Conservation (phyloP, 2,329 filamentous ascomycete species). For the Stagonosporopsis cucurbitacearum region DNA sequence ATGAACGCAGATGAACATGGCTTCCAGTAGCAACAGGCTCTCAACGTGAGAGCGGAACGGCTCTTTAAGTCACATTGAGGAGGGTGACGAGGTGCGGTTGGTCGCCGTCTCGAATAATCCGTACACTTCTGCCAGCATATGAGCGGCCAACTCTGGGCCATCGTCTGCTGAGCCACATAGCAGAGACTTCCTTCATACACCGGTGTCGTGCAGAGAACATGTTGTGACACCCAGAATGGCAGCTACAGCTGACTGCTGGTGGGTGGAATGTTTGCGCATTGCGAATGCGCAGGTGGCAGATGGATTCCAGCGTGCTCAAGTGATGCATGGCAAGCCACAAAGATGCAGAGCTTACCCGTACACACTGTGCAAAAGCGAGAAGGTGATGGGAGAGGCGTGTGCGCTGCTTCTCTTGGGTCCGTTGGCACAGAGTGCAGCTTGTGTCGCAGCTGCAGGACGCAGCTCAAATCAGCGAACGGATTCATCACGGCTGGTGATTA, state of each 20-base stretch:
- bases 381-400: background rate
- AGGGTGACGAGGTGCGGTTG: background rate
- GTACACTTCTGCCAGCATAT: background rate
- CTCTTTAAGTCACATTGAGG: slow-evolving; percentile 5
- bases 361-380: background rate
- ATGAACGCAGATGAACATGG: background rate
- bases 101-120: slow-evolving; percentile 1
- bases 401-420: slow-evolving; percentile 3
- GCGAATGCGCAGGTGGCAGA: slow-evolving; percentile 4
- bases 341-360: slow-evolving; percentile 6
- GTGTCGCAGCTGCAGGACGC: slow-evolving; percentile 3
- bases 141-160: background rate
- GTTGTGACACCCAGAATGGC: slow-evolving; percentile 6
- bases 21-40: background rate
- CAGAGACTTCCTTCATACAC: background rate
- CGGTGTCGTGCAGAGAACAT: slow-evolving; percentile 2
- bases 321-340: background rate
- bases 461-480: slow-evolving; percentile 8
- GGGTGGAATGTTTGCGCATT: background rate
- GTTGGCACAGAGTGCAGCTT: background rate
- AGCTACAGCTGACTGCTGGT: slow-evolving; percentile 2
- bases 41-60: background rate
- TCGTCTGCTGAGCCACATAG: background rate
- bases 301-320: slow-evolving; percentile 4
- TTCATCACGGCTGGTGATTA: slow-evolving; percentile 12